phyloP scores from a whole-genome alignment of 2,329 filamentous ascomycete species.

The Epicoccum nigrum region DNA sequence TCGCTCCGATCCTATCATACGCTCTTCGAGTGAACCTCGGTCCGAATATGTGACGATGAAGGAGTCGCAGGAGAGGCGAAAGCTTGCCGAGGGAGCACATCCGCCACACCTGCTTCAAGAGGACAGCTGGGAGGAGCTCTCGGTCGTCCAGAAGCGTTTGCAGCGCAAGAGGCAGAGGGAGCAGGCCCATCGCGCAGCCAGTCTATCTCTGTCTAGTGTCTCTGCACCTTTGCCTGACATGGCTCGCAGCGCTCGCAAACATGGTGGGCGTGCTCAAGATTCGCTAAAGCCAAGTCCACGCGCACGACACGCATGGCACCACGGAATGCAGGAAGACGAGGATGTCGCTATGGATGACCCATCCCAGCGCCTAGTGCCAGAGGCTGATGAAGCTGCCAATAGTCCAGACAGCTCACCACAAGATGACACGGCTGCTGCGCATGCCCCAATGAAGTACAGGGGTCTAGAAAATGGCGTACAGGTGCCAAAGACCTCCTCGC shows the following conservation, averaged over 20 bases:
- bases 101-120: slow-evolving; percentile 22
- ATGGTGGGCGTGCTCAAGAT: neutral
- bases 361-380: slow-evolving; percentile 19
- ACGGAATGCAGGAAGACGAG: slow-evolving; percentile 27
- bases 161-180: slow-evolving; percentile 30
- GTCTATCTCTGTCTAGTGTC: slow-evolving; percentile 33
- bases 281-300: neutral
- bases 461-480: slow-evolving; percentile 34
- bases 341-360: slow-evolving; percentile 31
- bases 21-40: slow-evolving; percentile 50
- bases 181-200: slow-evolving; percentile 30
- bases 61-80: slow-evolving; percentile 52
- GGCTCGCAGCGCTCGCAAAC: neutral
- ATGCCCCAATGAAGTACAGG: slow-evolving; percentile 20
- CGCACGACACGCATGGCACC: slow-evolving; percentile 21
- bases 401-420: slow-evolving; percentile 44
- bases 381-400: slow-evolving; percentile 27
- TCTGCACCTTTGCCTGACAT: slow-evolving; percentile 27
- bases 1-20: slow-evolving; percentile 30
- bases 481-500: slow-evolving; percentile 48
- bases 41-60: slow-evolving; percentile 53
- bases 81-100: slow-evolving; percentile 25
- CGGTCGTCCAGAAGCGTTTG: slow-evolving; percentile 23
- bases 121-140: slow-evolving; percentile 41
- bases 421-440: slow-evolving; percentile 22